Evolutionary conservation across 495 filamentous ascomycete species (phyloP).

Genomic region (Acidomyces sp.): DNA sequence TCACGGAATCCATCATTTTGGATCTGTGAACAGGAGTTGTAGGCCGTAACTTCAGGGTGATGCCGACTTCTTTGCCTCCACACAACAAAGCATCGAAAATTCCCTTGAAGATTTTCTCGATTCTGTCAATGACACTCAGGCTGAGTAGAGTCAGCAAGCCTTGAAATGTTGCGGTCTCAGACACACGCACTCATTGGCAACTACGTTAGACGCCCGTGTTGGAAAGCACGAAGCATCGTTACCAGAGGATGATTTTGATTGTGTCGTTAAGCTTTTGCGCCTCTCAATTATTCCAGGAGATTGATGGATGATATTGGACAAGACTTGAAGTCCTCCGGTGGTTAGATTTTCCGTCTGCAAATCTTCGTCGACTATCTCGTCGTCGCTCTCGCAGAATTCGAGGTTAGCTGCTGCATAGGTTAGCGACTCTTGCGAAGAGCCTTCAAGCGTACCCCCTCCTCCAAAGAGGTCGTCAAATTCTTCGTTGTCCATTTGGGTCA

Average conservation of each 20-base stretch:
- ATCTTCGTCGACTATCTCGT: neutral
- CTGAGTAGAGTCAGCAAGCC: too few species aligned
- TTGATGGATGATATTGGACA: too few species aligned
- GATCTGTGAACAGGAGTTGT: neutral
- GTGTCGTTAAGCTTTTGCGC: too few species aligned
- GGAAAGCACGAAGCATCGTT: too few species aligned
- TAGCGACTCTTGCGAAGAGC: conserved; percentile 5
- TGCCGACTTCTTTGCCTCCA: conserved; percentile 33
- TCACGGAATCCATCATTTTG: too few species aligned
- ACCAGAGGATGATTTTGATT: too few species aligned
- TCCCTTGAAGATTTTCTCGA: conserved; percentile 37
- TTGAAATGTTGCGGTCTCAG: too few species aligned
- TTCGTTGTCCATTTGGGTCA: too few species aligned
- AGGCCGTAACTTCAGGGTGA: conserved; percentile 30
- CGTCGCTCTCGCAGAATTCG: conserved; percentile 3
- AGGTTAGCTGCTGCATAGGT: neutral
- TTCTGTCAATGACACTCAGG: conserved; percentile 2
- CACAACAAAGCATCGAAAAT: conserved; percentile 38
- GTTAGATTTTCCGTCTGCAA: neutral
- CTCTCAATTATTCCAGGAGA: too few species aligned
- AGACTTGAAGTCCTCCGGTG: neutral
- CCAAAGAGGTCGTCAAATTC: conserved; percentile 8
- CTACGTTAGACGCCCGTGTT: too few species aligned
- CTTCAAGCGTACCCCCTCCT: neutral
- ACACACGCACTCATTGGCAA: too few species aligned